A percentile compares a stretch with the other conserved stretches of the same genome.
Evolutionary conservation across 2,329 filamentous ascomycete species (phyloP).

Genomic region (Venturia carpophila): DNA sequence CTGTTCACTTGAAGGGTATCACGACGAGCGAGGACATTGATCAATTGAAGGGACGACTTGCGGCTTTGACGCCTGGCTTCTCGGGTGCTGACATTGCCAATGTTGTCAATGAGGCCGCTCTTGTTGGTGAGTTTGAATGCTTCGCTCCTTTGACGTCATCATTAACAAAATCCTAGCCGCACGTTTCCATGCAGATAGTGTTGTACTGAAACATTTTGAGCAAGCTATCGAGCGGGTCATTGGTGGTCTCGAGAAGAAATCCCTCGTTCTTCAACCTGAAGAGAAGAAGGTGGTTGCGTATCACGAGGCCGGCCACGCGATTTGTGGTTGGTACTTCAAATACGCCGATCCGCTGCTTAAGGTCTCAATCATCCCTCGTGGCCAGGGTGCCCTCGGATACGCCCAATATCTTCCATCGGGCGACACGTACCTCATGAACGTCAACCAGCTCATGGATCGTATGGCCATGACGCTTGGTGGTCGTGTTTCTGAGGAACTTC

Average conservation of each 20-base stretch:
- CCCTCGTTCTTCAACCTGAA: slow-evolving; percentile 80
- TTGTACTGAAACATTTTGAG: slow-evolving; percentile 88
- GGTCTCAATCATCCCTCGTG: slow-evolving; percentile 96
- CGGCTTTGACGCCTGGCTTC: slow-evolving; percentile 91
- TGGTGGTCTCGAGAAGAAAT: slow-evolving; percentile 95
- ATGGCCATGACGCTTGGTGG: slow-evolving; percentile 99
- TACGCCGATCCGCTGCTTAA: slow-evolving; percentile 96
- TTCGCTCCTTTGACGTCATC: slow-evolving; percentile 15
- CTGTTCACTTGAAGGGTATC: slow-evolving; percentile 89
- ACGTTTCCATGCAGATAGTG: slow-evolving; percentile 67
- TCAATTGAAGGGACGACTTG: slow-evolving; percentile 76
- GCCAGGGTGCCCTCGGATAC: slow-evolving; percentile 87
- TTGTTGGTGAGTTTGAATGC: slow-evolving; percentile 65
- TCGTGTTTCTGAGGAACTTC: slow-evolving; percentile 88
- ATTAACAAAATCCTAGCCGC: slow-evolving; percentile 59
- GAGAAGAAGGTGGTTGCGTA: slow-evolving; percentile 97
- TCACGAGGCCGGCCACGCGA: slow-evolving; percentile 95
- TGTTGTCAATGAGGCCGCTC: slow-evolving; percentile 92
- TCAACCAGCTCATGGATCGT: slow-evolving; percentile 93
- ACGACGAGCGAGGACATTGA: slow-evolving; percentile 86
- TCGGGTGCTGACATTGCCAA: slow-evolving; percentile 98
- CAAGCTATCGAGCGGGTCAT: slow-evolving; percentile 96
- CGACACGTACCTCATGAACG: slow-evolving; percentile 93
- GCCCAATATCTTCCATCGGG: slow-evolving; percentile 90
- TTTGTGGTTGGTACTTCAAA: slow-evolving; percentile 96